Evolutionary conservation across 2,329 filamentous ascomycete species (phyloP), one percentile per base, ranked within the genome.

Genomic region (Pyrenophora teres): DNA sequence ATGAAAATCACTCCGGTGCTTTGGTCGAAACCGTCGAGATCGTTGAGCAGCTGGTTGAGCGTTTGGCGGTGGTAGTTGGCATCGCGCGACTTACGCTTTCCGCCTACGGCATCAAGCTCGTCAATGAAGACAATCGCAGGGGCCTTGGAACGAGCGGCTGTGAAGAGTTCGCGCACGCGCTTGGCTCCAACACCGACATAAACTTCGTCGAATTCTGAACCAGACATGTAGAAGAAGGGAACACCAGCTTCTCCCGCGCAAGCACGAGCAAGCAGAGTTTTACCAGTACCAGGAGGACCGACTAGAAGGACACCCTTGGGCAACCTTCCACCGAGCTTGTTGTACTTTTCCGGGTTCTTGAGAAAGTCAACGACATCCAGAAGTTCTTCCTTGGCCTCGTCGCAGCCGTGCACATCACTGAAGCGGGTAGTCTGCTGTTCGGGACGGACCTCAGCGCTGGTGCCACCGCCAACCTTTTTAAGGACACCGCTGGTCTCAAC

Each of bases 211-310:
- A 99, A 99, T 74, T 99, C 94, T 52, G 91, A 96, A 43, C 94
- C 94, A 69, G 94, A 99, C 93, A 99, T 97, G 82, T 97, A 99
- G 82, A 97, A 99, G 82, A 99, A 99, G 1, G 94, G 94, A 15
- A 99, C 94, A 49, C 93, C 94, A 46, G 94, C 92, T 78, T 99
- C 94, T 45, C 94, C 94, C 40, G 94, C 94, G 54, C 99, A 94
- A 48, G 94, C 95, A 67, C 94, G 88, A 57, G 94, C 94, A 55
- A 99, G 84, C 35, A 99, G 84, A 10, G 94, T 99, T 78, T 99
- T 99, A 77, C 94, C 94, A 55, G 94, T 99, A 78, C 94, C 94
- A 45, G 94, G 94, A 69, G 94, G 94, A 0, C 94, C 94, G 68
- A 96, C 91, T 19, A 99, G 84, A 43, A 99, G 83, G 52, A 99